These are phyloP conservation scores for Phytopythium chamaehyphon DNA, from an alignment of 352 stramenopile species.

Conservation along the genomic window DNA sequence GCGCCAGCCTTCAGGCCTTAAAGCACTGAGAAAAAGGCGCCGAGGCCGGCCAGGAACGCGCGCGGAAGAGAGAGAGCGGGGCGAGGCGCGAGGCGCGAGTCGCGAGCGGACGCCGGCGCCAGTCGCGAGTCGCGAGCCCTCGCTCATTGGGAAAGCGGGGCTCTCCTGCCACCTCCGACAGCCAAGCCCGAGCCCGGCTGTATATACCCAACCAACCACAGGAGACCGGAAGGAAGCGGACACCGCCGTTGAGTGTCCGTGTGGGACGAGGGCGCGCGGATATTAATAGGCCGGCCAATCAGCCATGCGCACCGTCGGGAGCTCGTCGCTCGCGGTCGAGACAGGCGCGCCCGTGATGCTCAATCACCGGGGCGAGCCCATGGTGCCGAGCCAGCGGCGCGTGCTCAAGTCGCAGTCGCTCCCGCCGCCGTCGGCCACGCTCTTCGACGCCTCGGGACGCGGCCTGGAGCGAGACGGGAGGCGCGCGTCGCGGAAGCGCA, in stretches of 20 bases:
- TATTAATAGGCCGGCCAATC: not conserved
- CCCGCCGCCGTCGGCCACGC: constrained; percentile 1
- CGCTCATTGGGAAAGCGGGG: constrained; percentile 3
- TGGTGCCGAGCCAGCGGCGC: constrained; percentile 23
- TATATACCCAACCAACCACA: too few relatives aligned
- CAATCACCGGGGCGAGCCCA: constrained; percentile 35
- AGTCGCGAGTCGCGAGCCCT: not conserved
- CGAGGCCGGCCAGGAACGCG: not conserved
- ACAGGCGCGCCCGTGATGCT: constrained; percentile 14
- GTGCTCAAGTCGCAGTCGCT: constrained; percentile 4
- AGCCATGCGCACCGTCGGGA: not conserved
- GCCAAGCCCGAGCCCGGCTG: too few relatives aligned
- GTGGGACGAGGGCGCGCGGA: not conserved
- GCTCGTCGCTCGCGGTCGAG: constrained; percentile 1
- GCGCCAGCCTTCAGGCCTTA: not conserved
- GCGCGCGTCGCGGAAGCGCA: constrained; percentile 14
- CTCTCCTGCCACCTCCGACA: too few relatives aligned
- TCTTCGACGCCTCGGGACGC: not conserved
- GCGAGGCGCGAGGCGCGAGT: not conserved
- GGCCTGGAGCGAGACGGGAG: too few relatives aligned
- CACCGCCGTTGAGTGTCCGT: constrained; percentile 1
- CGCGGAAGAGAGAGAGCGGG: not conserved
- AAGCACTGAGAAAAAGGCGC: not conserved
- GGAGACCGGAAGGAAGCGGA: not conserved
- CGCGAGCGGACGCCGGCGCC: not conserved